Conservation (phyloP, 1,284 basidiomycete species). For the Trichosporon sp. region DNA sequence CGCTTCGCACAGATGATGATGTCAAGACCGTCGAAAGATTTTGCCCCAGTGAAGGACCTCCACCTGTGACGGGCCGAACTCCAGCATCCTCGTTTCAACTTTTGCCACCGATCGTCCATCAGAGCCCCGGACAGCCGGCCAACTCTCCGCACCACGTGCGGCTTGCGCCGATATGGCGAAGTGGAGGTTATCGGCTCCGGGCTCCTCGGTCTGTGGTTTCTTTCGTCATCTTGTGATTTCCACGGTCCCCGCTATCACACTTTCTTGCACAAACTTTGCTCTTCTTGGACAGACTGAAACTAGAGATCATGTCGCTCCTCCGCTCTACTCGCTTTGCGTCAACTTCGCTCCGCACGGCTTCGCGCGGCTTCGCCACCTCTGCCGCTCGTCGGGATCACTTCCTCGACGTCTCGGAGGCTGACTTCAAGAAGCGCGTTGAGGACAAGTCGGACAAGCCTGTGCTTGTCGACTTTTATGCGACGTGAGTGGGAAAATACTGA, state of each 20-base stretch:
- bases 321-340: conserved; percentile 10
- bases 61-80: neutral
- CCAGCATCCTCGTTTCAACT: neutral
- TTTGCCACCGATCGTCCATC: neutral
- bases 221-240: neutral
- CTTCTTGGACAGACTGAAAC: neutral
- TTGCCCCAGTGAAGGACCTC: conserved; percentile 18
- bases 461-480: conserved; percentile 47
- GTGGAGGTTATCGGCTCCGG: neutral
- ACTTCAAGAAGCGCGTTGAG: conserved; percentile 29
- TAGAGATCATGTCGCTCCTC: conserved; percentile 13
- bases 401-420: conserved; percentile 26
- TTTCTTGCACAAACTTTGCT: neutral
- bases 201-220: neutral
- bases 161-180: too few relatives aligned
- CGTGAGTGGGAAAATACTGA: conserved; percentile 25
- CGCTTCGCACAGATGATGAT: neutral
- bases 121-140: neutral
- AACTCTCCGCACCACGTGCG: neutral
- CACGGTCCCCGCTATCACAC: neutral
- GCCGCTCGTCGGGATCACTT: conserved; percentile 30
- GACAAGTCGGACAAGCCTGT: conserved; percentile 30
- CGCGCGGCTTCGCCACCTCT: conserved; percentile 18
- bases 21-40: conserved; percentile 6
- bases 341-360: neutral